These are phyloP conservation scores for Ambispora gerdemannii DNA, from an alignment of 192 early-diverging fungal genomes.

Conservation along the genomic window DNA sequence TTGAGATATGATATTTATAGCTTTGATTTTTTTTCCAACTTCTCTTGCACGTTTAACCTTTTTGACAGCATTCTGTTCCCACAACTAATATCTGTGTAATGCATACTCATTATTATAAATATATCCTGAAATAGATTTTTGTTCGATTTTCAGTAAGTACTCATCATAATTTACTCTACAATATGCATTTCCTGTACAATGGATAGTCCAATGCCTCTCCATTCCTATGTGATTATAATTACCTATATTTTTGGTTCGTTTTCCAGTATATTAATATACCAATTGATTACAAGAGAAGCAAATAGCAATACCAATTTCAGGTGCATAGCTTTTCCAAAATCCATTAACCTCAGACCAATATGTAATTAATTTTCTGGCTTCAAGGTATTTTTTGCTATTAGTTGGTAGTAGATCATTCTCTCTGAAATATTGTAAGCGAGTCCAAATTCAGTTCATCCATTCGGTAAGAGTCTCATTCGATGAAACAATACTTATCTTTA, in stretches of 20 bases:
- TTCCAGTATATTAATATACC: constrained; percentile 23
- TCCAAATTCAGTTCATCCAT: constrained; percentile 16
- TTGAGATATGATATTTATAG: constrained; percentile 16
- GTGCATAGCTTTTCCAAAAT: constrained; percentile 23
- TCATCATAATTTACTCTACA: constrained; percentile 25
- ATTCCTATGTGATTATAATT: constrained; percentile 30
- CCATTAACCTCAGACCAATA: constrained; percentile 23
- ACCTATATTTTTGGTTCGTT: constrained; percentile 25
- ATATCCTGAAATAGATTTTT: constrained; percentile 29
- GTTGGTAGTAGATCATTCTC: constrained; percentile 11
- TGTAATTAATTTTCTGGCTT: constrained; percentile 23
- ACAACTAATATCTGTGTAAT: constrained; percentile 3
- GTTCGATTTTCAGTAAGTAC: constrained; percentile 24
- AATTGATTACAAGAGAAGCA: constrained; percentile 25
- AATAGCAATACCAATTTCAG: constrained; percentile 28
- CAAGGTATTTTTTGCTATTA: constrained; percentile 28
- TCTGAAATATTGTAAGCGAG: constrained; percentile 1
- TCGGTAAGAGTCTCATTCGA: constrained; percentile 18
- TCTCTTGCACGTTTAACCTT: constrained; percentile 3
- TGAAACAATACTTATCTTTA: constrained; percentile 7
- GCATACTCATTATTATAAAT: constrained; percentile 11
- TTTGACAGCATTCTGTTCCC: constrained; percentile 2
- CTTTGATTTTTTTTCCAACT: constrained; percentile 1
- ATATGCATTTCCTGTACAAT: constrained; percentile 12
- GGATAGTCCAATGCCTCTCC: constrained; percentile 10